phyloP scores from a whole-genome alignment of 176 grass and related monocot genomes.

The Saccharum spontaneum region DNA sequence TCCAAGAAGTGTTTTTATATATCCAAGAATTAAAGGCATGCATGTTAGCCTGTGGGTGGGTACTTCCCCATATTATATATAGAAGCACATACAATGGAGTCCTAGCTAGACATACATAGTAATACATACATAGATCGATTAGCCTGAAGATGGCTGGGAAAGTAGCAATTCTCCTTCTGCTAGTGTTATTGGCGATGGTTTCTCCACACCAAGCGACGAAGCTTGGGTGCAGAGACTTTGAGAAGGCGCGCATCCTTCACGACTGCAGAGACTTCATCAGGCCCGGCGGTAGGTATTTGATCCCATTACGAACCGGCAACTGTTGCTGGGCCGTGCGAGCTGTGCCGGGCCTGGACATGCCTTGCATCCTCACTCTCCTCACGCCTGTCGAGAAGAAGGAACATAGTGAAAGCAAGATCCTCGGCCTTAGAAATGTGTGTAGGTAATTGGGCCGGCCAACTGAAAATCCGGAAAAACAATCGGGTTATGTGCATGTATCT shows the following conservation, averaged over 20 bases:
- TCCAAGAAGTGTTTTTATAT: too few relatives aligned
- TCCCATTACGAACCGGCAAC: too few relatives aligned
- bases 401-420: not conserved
- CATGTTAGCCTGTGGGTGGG: too few relatives aligned
- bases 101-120: too few relatives aligned
- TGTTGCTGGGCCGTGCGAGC: not conserved
- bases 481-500: not conserved
- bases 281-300: not conserved
- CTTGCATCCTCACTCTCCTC: not conserved
- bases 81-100: not conserved
- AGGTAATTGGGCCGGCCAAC: not conserved
- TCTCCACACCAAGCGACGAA: not conserved
- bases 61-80: not conserved
- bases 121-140: too few relatives aligned
- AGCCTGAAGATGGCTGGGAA: not conserved
- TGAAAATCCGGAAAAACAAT: not conserved
- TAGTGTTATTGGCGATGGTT: not conserved
- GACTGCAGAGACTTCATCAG: not conserved
- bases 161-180: not conserved
- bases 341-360: not conserved
- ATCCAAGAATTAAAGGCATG: too few relatives aligned
- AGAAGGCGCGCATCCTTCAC: not conserved
- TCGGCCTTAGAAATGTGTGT: not conserved
- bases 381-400: not conserved
- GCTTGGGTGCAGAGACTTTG: not conserved